Conservation (phyloP, 2,329 filamentous ascomycete species). For the Endoconidiophora laricicola region DNA sequence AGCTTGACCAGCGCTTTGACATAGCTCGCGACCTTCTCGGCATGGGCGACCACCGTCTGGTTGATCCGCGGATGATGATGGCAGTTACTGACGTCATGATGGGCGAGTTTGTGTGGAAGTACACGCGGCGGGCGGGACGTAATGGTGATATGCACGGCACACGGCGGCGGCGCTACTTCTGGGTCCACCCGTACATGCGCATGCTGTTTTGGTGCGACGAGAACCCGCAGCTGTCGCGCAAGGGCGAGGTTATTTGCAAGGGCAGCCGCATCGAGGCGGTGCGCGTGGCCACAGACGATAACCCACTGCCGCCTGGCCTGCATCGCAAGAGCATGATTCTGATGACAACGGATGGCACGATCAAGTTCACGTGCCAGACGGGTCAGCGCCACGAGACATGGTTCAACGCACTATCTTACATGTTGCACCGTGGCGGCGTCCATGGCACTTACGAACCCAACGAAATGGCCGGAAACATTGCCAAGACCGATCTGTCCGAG, state of each 20-base stretch:
- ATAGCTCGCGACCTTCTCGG: slow-evolving; percentile 41
- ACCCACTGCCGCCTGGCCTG: slow-evolving; percentile 83
- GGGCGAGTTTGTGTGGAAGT: slow-evolving; percentile 97
- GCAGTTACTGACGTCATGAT: slow-evolving; percentile 99
- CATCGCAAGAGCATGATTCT: slow-evolving; percentile 89
- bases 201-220: slow-evolving; percentile 93
- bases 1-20: slow-evolving; percentile 83
- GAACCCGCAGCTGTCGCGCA: slow-evolving; percentile 67
- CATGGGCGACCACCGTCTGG: slow-evolving; percentile 34
- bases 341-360: slow-evolving; percentile 68
- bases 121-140: slow-evolving; percentile 85
- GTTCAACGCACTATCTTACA: slow-evolving; percentile 93
- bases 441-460: slow-evolving; percentile 38
- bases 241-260: slow-evolving; percentile 61
- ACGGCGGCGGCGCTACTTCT: slow-evolving; percentile 90
- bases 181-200: slow-evolving; percentile 94
- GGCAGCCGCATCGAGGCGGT: slow-evolving; percentile 89
- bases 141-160: slow-evolving; percentile 67
- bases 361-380: slow-evolving; percentile 91
- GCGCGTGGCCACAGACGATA: slow-evolving; percentile 81
- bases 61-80: slow-evolving; percentile 95
- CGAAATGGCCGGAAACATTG: slow-evolving; percentile 39
- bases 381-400: slow-evolving; percentile 93
- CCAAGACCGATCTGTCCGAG: slow-evolving; percentile 51
- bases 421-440: slow-evolving; percentile 59